Evolutionary conservation across 2,329 filamentous ascomycete species (phyloP).

Genomic region (Hirsutella minnesotensis): DNA sequence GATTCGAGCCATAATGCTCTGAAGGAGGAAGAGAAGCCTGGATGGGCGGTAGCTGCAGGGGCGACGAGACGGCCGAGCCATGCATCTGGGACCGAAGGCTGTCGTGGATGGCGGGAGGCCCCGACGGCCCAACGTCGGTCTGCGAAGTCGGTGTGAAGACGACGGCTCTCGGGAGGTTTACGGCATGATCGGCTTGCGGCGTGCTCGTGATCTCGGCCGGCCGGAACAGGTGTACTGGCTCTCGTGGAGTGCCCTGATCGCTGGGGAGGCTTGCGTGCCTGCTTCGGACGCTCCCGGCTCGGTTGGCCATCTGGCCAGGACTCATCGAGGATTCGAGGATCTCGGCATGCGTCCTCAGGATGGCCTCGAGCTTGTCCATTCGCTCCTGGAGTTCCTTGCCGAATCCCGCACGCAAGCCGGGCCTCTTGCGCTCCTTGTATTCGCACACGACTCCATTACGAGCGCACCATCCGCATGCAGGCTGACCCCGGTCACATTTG

Average conservation of each 20-base stretch:
- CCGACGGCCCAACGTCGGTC: constrained; percentile 37
- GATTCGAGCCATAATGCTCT: constrained; percentile 35
- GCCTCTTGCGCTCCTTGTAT: constrained; percentile 59
- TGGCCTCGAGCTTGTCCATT: constrained; percentile 56
- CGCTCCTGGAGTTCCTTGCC: constrained; percentile 63
- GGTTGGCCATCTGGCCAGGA: constrained; percentile 17
- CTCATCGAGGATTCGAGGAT: constrained; percentile 48
- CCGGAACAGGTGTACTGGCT: constrained; percentile 34
- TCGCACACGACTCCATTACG: constrained; percentile 52
- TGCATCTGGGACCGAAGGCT: constrained; percentile 33
- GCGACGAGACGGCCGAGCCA: constrained; percentile 25
- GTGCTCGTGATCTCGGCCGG: constrained; percentile 36
- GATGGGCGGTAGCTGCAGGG: constrained; percentile 21
- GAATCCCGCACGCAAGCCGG: constrained; percentile 54
- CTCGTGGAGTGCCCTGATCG: constrained; percentile 44
- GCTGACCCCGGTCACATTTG: constrained; percentile 66
- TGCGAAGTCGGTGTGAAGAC: constrained; percentile 34
- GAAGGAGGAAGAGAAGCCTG: constrained; percentile 30
- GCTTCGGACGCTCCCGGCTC: constrained; percentile 31
- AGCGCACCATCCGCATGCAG: constrained; percentile 57
- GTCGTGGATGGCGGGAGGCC: constrained; percentile 36
- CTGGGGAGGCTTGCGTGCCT: constrained; percentile 40
- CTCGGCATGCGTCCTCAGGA: constrained; percentile 53
- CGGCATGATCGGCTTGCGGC: constrained; percentile 42
- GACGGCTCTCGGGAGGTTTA: constrained; percentile 51